Percentiles rank a stretch among this genome's conserved stretches.
phyloP scores from a whole-genome alignment of 768 basidiomycete genomes.

The Paxillus involutus region DNA sequence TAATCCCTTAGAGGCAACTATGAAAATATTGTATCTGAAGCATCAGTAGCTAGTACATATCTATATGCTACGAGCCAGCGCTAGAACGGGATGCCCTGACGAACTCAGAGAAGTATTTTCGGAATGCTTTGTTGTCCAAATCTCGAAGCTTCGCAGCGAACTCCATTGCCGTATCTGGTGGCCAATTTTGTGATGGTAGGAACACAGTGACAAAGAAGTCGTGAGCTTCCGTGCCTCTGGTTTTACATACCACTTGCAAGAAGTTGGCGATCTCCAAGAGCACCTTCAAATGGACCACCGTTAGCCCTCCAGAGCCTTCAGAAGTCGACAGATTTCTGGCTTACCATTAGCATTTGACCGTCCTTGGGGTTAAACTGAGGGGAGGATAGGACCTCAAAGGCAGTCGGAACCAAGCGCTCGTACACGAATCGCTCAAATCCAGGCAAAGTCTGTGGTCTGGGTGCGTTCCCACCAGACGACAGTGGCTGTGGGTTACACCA shows the following conservation, averaged over 20 bases:
- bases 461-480: slow-evolving; percentile 33
- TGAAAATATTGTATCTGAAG: neutral
- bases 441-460: slow-evolving; percentile 50
- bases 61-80: slow-evolving; percentile 45
- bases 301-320: neutral
- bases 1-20: neutral
- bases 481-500: slow-evolving; percentile 62
- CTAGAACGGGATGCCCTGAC: slow-evolving; percentile 67
- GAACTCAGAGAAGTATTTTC: slow-evolving; percentile 86
- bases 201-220: slow-evolving; percentile 77
- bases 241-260: slow-evolving; percentile 74
- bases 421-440: slow-evolving; percentile 95
- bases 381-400: slow-evolving; percentile 77
- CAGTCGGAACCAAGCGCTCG: slow-evolving; percentile 76
- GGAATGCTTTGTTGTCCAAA: slow-evolving; percentile 72
- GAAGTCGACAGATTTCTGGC: slow-evolving; percentile 25
- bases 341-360: slow-evolving; percentile 79
- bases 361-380: slow-evolving; percentile 87
- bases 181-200: slow-evolving; percentile 89
- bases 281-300: slow-evolving; percentile 49
- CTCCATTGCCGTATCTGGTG: slow-evolving; percentile 70
- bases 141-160: slow-evolving; percentile 76
- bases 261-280: slow-evolving; percentile 87
- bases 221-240: slow-evolving; percentile 79
- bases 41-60: slow-evolving; percentile 1